Evolutionary conservation across 129 eudicot genomes (phyloP).

Genomic region (Helichrysum umbraculigerum): DNA sequence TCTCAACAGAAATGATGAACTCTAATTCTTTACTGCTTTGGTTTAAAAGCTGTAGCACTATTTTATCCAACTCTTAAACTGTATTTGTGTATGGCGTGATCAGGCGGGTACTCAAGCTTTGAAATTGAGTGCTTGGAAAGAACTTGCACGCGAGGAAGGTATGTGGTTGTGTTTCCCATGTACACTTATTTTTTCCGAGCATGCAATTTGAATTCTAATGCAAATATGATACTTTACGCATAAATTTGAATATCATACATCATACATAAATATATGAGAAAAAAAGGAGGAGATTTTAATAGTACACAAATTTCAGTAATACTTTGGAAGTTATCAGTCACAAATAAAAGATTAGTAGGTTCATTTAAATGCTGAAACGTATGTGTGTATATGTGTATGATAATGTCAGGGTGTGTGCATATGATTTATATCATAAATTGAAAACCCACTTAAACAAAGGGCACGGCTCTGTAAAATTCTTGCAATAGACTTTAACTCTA

Average conservation of each 20-base stretch:
- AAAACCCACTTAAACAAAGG: neutral
- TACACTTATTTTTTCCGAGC: neutral
- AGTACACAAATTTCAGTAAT: neutral
- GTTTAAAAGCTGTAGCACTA: neutral
- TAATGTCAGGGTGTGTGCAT: neutral
- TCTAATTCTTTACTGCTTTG: neutral
- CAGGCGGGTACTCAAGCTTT: slow-evolving; percentile 85
- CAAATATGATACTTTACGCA: neutral
- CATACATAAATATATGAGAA: neutral
- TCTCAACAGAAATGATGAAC: neutral
- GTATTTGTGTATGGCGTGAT: slow-evolving; percentile 19
- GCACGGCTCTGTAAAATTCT: neutral
- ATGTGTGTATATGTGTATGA: neutral
- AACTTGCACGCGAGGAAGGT: slow-evolving; percentile 89
- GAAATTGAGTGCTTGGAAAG: slow-evolving; percentile 85
- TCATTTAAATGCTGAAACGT: neutral
- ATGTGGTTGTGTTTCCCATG: slow-evolving; percentile 8
- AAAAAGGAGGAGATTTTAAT: neutral
- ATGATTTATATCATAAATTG: neutral
- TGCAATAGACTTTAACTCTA: neutral
- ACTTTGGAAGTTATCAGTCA: neutral
- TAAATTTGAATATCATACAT: neutral
- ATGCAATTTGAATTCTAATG: neutral
- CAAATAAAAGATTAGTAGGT: neutral
- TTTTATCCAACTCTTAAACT: neutral